phyloP scores from a whole-genome alignment of 2,329 filamentous ascomycete species.

The Thelonectria blattea region DNA sequence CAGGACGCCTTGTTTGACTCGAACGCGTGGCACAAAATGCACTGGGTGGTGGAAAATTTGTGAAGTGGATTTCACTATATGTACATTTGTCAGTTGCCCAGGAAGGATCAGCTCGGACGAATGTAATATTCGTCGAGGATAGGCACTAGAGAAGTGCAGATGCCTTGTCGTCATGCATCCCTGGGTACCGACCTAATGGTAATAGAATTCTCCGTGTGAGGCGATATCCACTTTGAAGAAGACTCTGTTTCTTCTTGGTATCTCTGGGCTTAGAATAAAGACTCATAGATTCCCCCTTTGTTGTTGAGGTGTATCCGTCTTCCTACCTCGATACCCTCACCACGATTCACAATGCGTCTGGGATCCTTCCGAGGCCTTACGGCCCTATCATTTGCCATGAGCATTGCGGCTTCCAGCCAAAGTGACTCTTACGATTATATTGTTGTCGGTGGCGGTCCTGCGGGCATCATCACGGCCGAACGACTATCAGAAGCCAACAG shows the following conservation, averaged over 20 bases:
- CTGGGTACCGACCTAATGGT: too few species aligned
- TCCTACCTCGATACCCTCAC: not conserved
- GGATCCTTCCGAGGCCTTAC: conserved; percentile 7
- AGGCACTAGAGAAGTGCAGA: not conserved
- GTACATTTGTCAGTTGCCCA: not conserved
- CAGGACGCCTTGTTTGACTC: not conserved
- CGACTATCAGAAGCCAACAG: conserved; percentile 67
- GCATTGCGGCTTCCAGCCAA: not conserved
- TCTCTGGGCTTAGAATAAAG: not conserved
- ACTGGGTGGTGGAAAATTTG: not conserved
- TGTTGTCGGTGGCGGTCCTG: conserved; percentile 33
- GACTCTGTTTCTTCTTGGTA: not conserved
- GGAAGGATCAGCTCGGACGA: not conserved
- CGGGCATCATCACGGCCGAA: conserved; percentile 36
- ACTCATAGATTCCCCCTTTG: not conserved
- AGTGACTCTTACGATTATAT: conserved; percentile 34
- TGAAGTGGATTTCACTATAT: not conserved
- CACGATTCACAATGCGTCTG: conserved; percentile 11
- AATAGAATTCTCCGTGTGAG: not conserved
- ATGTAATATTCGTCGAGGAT: not conserved
- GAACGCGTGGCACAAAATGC: not conserved
- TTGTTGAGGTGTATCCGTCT: not conserved
- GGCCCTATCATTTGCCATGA: conserved; percentile 3
- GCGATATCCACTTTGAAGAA: not conserved
- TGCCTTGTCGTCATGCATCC: too few species aligned